Evolutionary conservation across 1,284 basidiomycete genomes (phyloP), one percentile per base, ranked within the genome.

Genomic region (Apiotrichum brassicae): DNA sequence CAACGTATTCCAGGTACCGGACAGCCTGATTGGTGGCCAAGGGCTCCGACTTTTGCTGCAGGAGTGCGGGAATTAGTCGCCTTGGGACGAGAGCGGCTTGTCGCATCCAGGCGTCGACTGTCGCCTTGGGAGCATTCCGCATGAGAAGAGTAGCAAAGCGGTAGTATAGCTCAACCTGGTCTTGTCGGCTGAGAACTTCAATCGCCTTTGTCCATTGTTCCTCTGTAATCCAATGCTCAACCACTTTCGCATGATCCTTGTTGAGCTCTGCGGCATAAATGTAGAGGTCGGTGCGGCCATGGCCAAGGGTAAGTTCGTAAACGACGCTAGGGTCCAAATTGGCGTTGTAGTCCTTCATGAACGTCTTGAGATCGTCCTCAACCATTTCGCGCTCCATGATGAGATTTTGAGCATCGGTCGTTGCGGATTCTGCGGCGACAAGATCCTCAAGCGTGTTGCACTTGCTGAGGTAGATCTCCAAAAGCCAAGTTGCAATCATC

Each of bases 401-500:
- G 33, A 97, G 75, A 64, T 92, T 94, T 48, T 92, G 86, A 6
- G 87, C 85, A 58, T 95, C 88, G 45, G 86, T 83, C 3, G 85
- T 85, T 3, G 86, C 81, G 1, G 84, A 85, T 71, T 92, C 88
- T 0, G 92, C 75, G 0, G 75, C 73, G 18, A 75, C 63, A 16
- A 74, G 66, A 64, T 98, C 95, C 66, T 99, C 95, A 42, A 97
- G 77, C 58, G 94, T 88, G 64, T 97, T 94, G 70, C 91, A 91
- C 76, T 95, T 97, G 73, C 85, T 87, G 20, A 99, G 81, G 68
- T 93, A 97, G 59, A 98, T 92, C 71, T 99, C 95, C 25, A 95
- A 85, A 7, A 98, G 83, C 95, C 95, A 99, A 0, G 93, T 97
- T 2, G 95, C 92, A 8, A 99, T 77, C 86, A 98, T 94, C 85